Conservation (phyloP, 805 yeast genomes). For the Clavispora vitiphila region DNA sequence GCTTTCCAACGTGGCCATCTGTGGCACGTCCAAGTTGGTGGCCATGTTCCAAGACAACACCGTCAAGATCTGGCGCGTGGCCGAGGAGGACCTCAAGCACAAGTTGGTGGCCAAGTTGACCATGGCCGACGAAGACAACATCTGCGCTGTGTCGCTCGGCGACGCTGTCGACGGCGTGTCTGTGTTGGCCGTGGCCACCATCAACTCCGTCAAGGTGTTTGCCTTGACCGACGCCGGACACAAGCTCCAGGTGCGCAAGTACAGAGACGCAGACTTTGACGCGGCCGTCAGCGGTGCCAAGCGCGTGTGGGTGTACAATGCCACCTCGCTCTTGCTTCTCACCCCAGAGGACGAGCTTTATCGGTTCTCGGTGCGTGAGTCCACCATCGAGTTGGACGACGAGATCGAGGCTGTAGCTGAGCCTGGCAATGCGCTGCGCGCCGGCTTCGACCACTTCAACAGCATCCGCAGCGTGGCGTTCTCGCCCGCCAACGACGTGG, state of each 20-base stretch:
- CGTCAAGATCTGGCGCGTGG: conserved; percentile 74
- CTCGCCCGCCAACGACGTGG: conserved; percentile 37
- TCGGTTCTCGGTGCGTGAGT: conserved; percentile 31
- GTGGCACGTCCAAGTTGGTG: conserved; percentile 46
- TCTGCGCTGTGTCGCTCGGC: conserved; percentile 62
- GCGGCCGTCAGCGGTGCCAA: conserved; percentile 53
- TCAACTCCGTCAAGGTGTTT: conserved; percentile 65
- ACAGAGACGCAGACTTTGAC: conserved; percentile 41
- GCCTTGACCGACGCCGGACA: conserved; percentile 41
- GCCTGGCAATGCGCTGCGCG: conserved; percentile 7
- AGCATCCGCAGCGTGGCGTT: conserved; percentile 51
- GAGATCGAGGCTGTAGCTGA: conserved; percentile 31
- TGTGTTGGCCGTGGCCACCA: conserved; percentile 66
- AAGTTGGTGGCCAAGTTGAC: conserved; percentile 62
- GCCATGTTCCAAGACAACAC: conserved; percentile 79
- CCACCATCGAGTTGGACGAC: conserved; percentile 30
- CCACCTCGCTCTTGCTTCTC: conserved; percentile 45
- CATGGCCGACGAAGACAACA: conserved; percentile 73
- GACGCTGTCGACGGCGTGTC: conserved; percentile 44
- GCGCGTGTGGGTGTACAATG: conserved; percentile 41
- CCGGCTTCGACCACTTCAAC: conserved; percentile 42
- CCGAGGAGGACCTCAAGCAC: conserved; percentile 36
- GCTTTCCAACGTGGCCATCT: conserved; percentile 46
- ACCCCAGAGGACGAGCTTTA: conserved; percentile 61
- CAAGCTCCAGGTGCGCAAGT: conserved; percentile 46